phyloP scores from a whole-genome alignment of 176 grass and related monocot species.

The Phoenix roebelenii region DNA sequence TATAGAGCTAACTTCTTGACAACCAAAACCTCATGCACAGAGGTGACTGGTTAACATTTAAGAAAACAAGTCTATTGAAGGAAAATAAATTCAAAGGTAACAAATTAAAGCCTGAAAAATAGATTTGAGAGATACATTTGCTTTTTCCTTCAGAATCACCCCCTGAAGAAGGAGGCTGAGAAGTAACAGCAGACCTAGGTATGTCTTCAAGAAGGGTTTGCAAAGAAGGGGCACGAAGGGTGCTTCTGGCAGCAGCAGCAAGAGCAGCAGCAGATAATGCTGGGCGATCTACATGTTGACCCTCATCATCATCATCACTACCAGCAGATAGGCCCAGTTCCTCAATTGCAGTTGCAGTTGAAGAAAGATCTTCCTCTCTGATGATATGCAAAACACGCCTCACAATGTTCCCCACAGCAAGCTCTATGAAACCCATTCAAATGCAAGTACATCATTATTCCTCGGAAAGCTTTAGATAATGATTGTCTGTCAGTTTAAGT shows the following conservation, averaged over 20 bases:
- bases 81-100: not conserved
- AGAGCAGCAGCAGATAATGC: conserved; percentile 68
- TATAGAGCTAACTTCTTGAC: too few species aligned
- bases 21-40: too few species aligned
- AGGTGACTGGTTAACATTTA: too few species aligned
- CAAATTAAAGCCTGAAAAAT: not conserved
- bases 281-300: conserved; percentile 48
- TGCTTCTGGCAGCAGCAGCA: conserved; percentile 88
- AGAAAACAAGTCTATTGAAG: not conserved
- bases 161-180: conserved; percentile 43
- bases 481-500: too few species aligned
- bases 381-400: conserved; percentile 94
- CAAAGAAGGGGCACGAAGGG: conserved; percentile 78
- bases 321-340: conserved; percentile 52
- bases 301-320: conserved; percentile 37
- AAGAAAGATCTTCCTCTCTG: conserved; percentile 86
- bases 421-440: conserved; percentile 34
- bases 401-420: conserved; percentile 92
- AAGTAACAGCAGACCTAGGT: conserved; percentile 41
- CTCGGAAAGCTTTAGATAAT: too few species aligned
- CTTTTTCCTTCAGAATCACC: conserved; percentile 85
- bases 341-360: conserved; percentile 53
- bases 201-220: conserved; percentile 92
- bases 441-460: not conserved
- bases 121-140: conserved; percentile 52